phyloP scores from a whole-genome alignment of 1,284 basidiomycete genomes.

The Naganishia albida region DNA sequence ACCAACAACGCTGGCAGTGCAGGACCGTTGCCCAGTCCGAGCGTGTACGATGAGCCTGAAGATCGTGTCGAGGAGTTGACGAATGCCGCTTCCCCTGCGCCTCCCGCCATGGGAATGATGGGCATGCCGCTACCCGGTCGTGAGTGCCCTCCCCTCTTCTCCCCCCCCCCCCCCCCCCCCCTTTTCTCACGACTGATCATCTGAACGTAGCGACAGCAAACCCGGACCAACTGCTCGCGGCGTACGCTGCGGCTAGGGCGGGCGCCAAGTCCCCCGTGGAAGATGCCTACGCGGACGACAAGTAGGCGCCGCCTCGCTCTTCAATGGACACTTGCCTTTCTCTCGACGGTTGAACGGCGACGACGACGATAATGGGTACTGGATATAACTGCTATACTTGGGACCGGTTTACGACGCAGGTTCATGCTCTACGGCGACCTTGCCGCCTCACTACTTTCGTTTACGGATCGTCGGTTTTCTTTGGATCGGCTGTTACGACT shows the following conservation, averaged over 20 bases:
- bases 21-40: conserved; percentile 2
- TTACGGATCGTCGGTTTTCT: too few species aligned
- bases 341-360: too few species aligned
- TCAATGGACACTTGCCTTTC: too few species aligned
- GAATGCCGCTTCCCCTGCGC: neutral
- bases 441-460: too few species aligned
- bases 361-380: too few species aligned
- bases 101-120: conserved; percentile 35
- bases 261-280: conserved; percentile 21
- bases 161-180: conserved; percentile 3
- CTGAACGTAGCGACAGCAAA: conserved; percentile 42
- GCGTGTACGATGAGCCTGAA: conserved; percentile 17
- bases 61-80: conserved; percentile 18
- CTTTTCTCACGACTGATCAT: conserved; percentile 14
- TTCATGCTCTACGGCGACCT: too few species aligned
- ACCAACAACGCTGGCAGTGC: neutral
- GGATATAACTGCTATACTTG: too few species aligned
- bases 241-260: conserved; percentile 44
- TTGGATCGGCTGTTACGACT: too few species aligned
- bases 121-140: conserved; percentile 29
- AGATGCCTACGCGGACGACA: too few species aligned
- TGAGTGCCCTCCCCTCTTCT: too few species aligned
- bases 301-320: too few species aligned
- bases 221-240: conserved; percentile 53
- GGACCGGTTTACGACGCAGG: too few species aligned